A percentile compares a stretch with the other conserved stretches of the same genome.
These are phyloP conservation scores for Agrocybe praecox DNA, from an alignment of 768 basidiomycete species.

Conservation along the genomic window DNA sequence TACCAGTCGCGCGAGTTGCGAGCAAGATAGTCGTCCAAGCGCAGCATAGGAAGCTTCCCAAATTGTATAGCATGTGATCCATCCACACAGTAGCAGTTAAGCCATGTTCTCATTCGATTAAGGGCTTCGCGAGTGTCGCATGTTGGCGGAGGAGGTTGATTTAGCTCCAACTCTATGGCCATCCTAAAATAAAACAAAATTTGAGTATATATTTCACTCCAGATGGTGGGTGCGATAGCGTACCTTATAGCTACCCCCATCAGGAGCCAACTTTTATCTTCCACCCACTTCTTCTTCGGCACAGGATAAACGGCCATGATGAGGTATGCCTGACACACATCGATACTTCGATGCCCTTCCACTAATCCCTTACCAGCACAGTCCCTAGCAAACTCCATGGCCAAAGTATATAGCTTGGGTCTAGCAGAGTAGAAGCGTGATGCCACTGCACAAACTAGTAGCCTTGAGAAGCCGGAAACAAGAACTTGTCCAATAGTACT, in stretches of 20 bases:
- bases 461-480: not conserved
- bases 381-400: conserved; percentile 64
- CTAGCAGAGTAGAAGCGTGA: conserved; percentile 63
- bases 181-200: conserved; percentile 41
- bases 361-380: conserved; percentile 61
- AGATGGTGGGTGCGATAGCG: conserved; percentile 5
- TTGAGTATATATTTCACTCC: not conserved
- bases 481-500: conserved; percentile 22
- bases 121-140: conserved; percentile 66
- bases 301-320: conserved; percentile 65
- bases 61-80: conserved; percentile 75
- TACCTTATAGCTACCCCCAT: conserved; percentile 74
- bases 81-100: conserved; percentile 77
- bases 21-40: conserved; percentile 62
- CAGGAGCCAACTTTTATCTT: conserved; percentile 73
- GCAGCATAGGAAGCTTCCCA: conserved; percentile 71
- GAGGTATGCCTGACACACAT: conserved; percentile 78
- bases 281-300: conserved; percentile 65
- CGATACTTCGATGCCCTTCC: conserved; percentile 67
- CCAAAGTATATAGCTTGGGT: conserved; percentile 56
- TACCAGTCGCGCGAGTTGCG: conserved; percentile 54
- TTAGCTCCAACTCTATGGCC: conserved; percentile 71
- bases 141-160: conserved; percentile 50
- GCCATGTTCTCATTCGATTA: conserved; percentile 75
- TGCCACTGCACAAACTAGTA: conserved; percentile 67